Conservation (phyloP, 164 flowering plant species). For the Platanus orientalis region DNA sequence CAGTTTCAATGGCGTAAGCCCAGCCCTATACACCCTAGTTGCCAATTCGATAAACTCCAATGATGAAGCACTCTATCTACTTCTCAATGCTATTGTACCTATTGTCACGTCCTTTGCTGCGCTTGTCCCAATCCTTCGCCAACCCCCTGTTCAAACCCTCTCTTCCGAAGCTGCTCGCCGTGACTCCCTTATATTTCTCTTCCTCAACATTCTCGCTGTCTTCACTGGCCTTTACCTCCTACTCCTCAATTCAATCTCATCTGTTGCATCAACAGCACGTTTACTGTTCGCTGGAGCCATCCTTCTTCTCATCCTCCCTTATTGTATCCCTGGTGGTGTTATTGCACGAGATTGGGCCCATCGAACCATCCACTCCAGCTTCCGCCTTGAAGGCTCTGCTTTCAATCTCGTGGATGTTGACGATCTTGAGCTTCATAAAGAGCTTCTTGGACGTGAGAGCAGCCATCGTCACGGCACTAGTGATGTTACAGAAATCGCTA, state of each 20-base stretch:
- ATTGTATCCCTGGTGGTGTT: constrained; percentile 65
- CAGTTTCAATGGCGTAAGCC: constrained; percentile 87
- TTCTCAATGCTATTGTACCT: constrained; percentile 69
- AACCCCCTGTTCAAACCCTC: constrained; percentile 47
- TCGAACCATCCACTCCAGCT: constrained; percentile 42
- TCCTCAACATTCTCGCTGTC: constrained; percentile 59
- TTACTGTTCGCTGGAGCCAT: constrained; percentile 64
- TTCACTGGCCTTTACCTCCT: constrained; percentile 80
- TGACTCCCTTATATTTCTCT: constrained; percentile 62
- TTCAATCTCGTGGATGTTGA: constrained; percentile 68
- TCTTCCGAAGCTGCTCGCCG: constrained; percentile 40
- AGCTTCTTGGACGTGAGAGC: constrained; percentile 36
- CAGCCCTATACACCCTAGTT: constrained; percentile 75
- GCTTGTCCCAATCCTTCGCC: constrained; percentile 62
- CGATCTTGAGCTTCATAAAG: constrained; percentile 73
- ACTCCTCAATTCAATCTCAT: constrained; percentile 42
- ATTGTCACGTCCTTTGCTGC: constrained; percentile 49
- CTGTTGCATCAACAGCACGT: constrained; percentile 24
- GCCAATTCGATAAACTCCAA: constrained; percentile 53
- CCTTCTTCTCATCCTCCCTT: constrained; percentile 55
- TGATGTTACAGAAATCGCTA: neutral
- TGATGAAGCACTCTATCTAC: constrained; percentile 47
- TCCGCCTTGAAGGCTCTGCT: constrained; percentile 45
- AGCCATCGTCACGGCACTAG: constrained; percentile 10
- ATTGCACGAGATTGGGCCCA: constrained; percentile 59